Evolutionary conservation across 371 early-diverging fungal genomes (phyloP).

Genomic region (Massospora cicadina): DNA sequence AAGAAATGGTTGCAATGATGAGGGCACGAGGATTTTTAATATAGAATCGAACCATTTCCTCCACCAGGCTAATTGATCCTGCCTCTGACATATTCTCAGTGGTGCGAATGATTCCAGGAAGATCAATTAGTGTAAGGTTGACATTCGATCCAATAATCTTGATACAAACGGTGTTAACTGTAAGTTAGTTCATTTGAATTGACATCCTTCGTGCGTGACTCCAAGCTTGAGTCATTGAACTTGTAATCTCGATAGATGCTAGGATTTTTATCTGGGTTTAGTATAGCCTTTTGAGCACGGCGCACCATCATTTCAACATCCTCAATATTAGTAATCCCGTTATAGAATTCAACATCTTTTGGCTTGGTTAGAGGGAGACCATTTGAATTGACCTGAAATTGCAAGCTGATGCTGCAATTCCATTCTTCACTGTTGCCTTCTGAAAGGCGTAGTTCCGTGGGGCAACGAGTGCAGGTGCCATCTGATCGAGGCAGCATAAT

Average conservation of each 20-base stretch:
- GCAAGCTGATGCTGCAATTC: slow-evolving; percentile 22
- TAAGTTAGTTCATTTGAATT: slow-evolving; percentile 21
- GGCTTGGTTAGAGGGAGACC: slow-evolving; percentile 13
- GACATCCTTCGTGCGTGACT: slow-evolving; percentile 12
- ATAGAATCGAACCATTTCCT: slow-evolving; percentile 21
- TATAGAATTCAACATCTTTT: slow-evolving; percentile 17
- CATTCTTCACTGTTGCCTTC: slow-evolving; percentile 13
- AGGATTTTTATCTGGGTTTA: slow-evolving; percentile 21
- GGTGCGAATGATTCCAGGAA: slow-evolving; percentile 29
- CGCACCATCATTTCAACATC: slow-evolving; percentile 19
- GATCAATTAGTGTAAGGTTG: slow-evolving; percentile 26
- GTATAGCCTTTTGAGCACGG: slow-evolving; percentile 25
- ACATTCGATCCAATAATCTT: slow-evolving; percentile 22
- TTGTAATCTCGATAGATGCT: slow-evolving; percentile 13
- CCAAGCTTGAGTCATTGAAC: slow-evolving; percentile 10
- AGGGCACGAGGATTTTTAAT: slow-evolving; percentile 22
- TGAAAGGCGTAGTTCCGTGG: slow-evolving; percentile 21
- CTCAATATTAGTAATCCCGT: slow-evolving; percentile 11
- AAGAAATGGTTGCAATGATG: slow-evolving; percentile 26
- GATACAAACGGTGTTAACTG: slow-evolving; percentile 24
- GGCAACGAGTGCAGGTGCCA: slow-evolving; percentile 29
- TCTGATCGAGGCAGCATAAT: slow-evolving; percentile 23
- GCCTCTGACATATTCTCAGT: slow-evolving; percentile 19
- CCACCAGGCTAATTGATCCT: slow-evolving; percentile 19
- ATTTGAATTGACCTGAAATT: slow-evolving; percentile 19